These are phyloP conservation scores for Xanthoparmelia taractica DNA, from an alignment of 495 filamentous ascomycete species.

Conservation along the genomic window DNA sequence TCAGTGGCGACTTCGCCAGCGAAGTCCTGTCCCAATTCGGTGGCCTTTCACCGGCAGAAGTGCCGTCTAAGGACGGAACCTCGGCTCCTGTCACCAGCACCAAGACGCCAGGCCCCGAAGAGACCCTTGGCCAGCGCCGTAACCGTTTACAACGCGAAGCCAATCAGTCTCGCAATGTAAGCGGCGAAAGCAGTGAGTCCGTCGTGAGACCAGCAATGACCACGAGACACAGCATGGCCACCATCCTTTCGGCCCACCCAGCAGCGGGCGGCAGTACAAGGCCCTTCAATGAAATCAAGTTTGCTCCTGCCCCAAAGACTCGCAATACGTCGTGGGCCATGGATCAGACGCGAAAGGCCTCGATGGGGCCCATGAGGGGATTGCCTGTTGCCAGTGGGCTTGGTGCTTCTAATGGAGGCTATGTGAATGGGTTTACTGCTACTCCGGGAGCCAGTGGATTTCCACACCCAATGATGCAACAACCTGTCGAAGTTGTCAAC, in stretches of 20 bases:
- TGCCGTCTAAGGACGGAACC: constrained; percentile 13
- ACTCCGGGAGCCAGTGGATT: constrained; percentile 33
- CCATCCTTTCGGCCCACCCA: constrained; percentile 56
- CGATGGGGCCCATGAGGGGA: constrained; percentile 21
- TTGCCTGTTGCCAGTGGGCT: constrained; percentile 25
- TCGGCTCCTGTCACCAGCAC: constrained; percentile 12
- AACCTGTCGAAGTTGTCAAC: constrained; percentile 32
- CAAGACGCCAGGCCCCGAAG: constrained; percentile 47
- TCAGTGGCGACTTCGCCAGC: constrained; percentile 68
- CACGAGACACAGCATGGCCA: constrained; percentile 57
- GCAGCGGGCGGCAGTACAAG: constrained; percentile 25
- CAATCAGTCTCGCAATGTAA: constrained; percentile 29
- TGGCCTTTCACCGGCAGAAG: constrained; percentile 33
- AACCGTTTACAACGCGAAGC: constrained; percentile 69
- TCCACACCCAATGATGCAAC: constrained; percentile 28
- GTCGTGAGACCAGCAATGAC: constrained; percentile 30
- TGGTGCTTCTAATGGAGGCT: constrained; percentile 12
- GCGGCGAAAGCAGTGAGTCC: constrained; percentile 30
- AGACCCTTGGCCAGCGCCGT: constrained; percentile 83
- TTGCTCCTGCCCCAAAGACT: constrained; percentile 19
- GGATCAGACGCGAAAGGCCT: constrained; percentile 17
- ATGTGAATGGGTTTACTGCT: constrained; percentile 27
- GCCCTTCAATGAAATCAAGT: constrained; percentile 23
- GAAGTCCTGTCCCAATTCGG: constrained; percentile 71
- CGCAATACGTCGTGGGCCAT: constrained; percentile 26